phyloP scores from a whole-genome alignment of 1,139 yeast species.

The Yamadazyma triangularis region DNA sequence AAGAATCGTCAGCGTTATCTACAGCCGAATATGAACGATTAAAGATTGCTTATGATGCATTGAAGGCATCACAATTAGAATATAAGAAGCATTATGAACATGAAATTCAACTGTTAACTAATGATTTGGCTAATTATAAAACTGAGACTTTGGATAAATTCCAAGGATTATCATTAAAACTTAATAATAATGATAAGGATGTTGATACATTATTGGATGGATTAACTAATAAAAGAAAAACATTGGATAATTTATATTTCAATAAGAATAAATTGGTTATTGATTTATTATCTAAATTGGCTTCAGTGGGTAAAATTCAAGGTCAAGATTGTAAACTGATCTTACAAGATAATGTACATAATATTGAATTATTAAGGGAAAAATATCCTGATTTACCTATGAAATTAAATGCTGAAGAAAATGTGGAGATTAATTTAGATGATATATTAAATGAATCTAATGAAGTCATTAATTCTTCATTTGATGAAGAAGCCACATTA shows the following conservation, averaged over 20 bases:
- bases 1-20: slow-evolving; percentile 42
- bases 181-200: slow-evolving; percentile 40
- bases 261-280: slow-evolving; percentile 45
- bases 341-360: slow-evolving; percentile 29
- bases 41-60: slow-evolving; percentile 59
- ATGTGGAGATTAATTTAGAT: slow-evolving; percentile 30
- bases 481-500: slow-evolving; percentile 34
- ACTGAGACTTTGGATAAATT: slow-evolving; percentile 27
- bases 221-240: slow-evolving; percentile 35
- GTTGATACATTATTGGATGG: slow-evolving; percentile 41
- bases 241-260: slow-evolving; percentile 43
- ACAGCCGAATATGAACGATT: slow-evolving; percentile 54
- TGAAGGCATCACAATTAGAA: slow-evolving; percentile 52
- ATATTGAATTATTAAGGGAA: slow-evolving; percentile 23
- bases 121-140: slow-evolving; percentile 34
- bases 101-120: slow-evolving; percentile 24
- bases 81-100: slow-evolving; percentile 49
- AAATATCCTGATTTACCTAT: slow-evolving; percentile 37
- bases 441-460: slow-evolving; percentile 31
- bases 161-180: slow-evolving; percentile 22
- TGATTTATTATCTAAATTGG: slow-evolving; percentile 40
- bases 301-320: slow-evolving; percentile 43
- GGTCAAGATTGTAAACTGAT: slow-evolving; percentile 42
- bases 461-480: slow-evolving; percentile 29
- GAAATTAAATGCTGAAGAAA: slow-evolving; percentile 22